phyloP scores from a whole-genome alignment of 208 protist genomes.

The Trypanosomatidae sp. region DNA sequence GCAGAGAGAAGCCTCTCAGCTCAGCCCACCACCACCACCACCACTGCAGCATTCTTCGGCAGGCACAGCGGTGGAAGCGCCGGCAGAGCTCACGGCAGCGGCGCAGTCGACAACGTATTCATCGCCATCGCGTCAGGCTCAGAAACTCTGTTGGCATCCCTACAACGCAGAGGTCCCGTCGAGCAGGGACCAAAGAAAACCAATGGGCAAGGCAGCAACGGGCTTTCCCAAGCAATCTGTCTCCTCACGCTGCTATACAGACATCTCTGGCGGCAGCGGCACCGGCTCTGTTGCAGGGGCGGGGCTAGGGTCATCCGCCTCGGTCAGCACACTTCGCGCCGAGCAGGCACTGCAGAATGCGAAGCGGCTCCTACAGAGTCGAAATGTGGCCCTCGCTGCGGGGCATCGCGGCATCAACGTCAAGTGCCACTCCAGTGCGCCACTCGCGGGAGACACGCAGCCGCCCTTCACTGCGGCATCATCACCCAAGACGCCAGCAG shows the following conservation, averaged over 20 bases:
- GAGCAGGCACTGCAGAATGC: conserved; percentile 27
- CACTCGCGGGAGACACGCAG: neutral
- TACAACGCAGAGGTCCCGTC: neutral
- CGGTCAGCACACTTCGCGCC: conserved; percentile 12
- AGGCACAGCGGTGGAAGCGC: neutral
- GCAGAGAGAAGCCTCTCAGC: neutral
- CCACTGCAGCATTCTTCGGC: conserved; percentile 1
- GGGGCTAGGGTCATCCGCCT: neutral
- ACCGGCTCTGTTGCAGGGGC: too few species aligned
- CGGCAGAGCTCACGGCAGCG: neutral
- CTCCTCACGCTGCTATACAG: conserved; percentile 13
- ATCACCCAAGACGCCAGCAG: neutral
- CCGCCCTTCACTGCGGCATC: neutral
- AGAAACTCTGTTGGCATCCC: neutral
- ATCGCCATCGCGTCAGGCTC: neutral
- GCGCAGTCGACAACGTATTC: neutral
- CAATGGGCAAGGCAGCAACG: neutral
- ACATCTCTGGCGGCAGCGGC: conserved; percentile 8
- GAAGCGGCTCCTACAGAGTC: conserved; percentile 16
- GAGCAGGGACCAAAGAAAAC: neutral
- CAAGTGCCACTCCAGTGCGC: too few species aligned
- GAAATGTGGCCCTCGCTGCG: neutral
- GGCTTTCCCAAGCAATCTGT: neutral
- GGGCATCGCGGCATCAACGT: neutral
- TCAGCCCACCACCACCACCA: conserved; percentile 7